Evolutionary conservation across 1,284 basidiomycete genomes (phyloP), one percentile per base, ranked within the genome.

Genomic region (Rhodotorula mucilaginosa): DNA sequence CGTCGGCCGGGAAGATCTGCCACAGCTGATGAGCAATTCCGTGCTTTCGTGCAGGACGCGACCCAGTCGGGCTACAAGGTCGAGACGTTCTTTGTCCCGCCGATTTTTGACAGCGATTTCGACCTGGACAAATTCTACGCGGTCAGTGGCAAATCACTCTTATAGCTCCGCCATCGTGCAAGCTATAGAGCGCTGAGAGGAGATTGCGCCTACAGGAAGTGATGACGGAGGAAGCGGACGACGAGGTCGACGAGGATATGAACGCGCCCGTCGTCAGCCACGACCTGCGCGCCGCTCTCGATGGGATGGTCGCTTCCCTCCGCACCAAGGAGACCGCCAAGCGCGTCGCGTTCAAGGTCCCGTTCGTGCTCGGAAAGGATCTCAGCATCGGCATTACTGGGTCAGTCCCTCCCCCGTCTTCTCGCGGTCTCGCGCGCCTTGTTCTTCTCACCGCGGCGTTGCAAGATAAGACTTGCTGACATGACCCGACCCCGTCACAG

Each of bases 321-420:
- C 74, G 78, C 58, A 76, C 78, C 16, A 75, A 80, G 61, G 91
- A 96, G 80, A 88, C 90, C 15, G 89, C 91, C 0, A 99, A 97
- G 80, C 87, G 94, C n/a, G 87, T 91, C 0, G 83, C 89, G 19
- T 97, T 94, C 81, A 91, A 86, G 75, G 84, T 96, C 49, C 89
- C 91, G 2, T 87, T 99, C 65, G 86, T 89, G 74, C 84, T 99
- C 44, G 92, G 87, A 2, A 84, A 90, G 21, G 91, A 87, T 3
- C 88, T 97, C 72, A 86, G 87, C 23, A 95, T 99, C 72, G 92
- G 93, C 5, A 85, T 98, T 62, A 93, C 93, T 80, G 97, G 95
- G 89, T 95, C 78, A 76, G 85, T 78, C 70, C 5, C 16, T 12
- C 18, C 31, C 31, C 19, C 6, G 3, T 10, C 26, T 23, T 5